Base-by-base conservation (phyloP, 1,139 yeast genomes). In the Magnusiomyces clavatus region DNA sequence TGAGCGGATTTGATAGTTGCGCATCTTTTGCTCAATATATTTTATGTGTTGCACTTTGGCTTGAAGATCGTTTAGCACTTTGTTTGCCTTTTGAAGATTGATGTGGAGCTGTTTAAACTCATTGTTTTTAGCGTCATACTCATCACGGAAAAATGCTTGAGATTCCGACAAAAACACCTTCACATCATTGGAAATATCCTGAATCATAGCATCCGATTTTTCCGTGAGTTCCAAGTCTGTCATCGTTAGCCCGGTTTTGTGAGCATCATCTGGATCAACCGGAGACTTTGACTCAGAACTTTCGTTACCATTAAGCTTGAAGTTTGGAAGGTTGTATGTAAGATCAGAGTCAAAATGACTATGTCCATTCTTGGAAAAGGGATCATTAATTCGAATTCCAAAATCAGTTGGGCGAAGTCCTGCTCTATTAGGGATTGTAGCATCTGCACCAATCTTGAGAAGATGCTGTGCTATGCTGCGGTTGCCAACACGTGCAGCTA, bases 401-500 rank as follows among this genome's bases (percentile, higher is more conserved):
- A 86, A 92, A 69, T 92, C 97, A 14, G 76, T 71, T 2, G 98
- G 95, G 56, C 86, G 80, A 37, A 89, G 76, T 0, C 96, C 96
- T 6, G 90, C 84, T 51, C 86, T 83, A 64, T 92, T 94, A 3
- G 89, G 78, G 46, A 87, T 73, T 42, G 76, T 75, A 2, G 87
- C 80, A 63, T 89, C 94, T 1, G 97, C 97, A 36, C 94, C 92
- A 47, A 92, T 82, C 58, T 85, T 95, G 24, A 92, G 65, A 51
- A 92, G 74, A 51, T 88, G 82, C 55, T 85, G 88, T 19, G 88
- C 86, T 56, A 92, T 81, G 69, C 90, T 82, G 58, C 78, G 81
- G 60, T 86, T 83, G 35, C 96, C 97, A 50, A 83, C 77, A 62
- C 95, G 83, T 0, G 96, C 94, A 0, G 97, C 97, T 55, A 89